Evolutionary conservation across 495 filamentous ascomycete genomes (phyloP).

Genomic region (Penicillium bovifimosum): DNA sequence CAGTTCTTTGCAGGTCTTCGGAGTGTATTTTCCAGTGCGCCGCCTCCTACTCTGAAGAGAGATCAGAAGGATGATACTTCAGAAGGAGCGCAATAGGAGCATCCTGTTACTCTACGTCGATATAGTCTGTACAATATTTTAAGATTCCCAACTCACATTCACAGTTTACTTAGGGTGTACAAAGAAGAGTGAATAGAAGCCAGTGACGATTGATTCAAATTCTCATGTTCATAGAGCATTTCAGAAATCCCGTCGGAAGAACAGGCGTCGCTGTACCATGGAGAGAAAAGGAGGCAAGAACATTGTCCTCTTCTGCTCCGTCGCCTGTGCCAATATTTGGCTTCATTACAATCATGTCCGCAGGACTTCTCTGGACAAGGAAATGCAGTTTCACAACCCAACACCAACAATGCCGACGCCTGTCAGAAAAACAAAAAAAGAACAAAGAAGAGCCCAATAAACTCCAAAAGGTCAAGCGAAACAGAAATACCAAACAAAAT

Average conservation of each 20-base stretch:
- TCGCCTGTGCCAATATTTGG: conserved; percentile 24
- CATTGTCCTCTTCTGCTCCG: conserved; percentile 1
- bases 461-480: conserved; percentile 18
- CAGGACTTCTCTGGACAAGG: conserved; percentile 24
- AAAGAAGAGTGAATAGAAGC: background rate
- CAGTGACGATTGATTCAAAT: conserved; percentile 21
- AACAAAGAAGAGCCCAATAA: too few relatives aligned
- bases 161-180: background rate
- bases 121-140: conserved; percentile 3
- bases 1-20: conserved; percentile 31
- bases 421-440: conserved; percentile 10
- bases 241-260: conserved; percentile 15
- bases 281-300: conserved; percentile 4
- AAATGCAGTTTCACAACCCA: conserved; percentile 22
- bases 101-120: background rate
- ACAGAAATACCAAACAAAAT: conserved; percentile 9
- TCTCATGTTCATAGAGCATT: conserved; percentile 26
- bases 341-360: conserved; percentile 39
- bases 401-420: conserved; percentile 38
- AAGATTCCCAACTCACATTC: conserved; percentile 5
- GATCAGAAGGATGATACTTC: conserved; percentile 12
- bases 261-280: conserved; percentile 17
- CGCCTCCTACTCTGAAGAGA: conserved; percentile 28
- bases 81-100: background rate
- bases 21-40: conserved; percentile 32